Evolutionary conservation across 2,329 filamentous ascomycete genomes (phyloP), one percentile per base, ranked within the genome.

Genomic region (Penicillium sp.): DNA sequence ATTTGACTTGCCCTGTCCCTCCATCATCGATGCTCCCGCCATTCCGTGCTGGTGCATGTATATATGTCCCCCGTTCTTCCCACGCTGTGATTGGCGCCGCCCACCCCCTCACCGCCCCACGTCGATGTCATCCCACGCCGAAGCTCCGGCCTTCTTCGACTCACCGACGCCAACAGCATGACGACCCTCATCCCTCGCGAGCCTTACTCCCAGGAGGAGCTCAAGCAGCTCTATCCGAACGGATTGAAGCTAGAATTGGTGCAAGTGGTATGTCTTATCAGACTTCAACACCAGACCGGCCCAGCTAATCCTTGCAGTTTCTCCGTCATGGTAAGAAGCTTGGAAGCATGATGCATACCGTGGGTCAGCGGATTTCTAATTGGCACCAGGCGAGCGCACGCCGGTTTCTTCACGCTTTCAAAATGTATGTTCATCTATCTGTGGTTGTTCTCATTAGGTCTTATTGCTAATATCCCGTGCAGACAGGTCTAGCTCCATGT

Each of bases 391-490:
- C 51, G 81, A 85, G 71, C 83, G 91, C 42, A 91, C 84, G 6
- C 91, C 91, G 18, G 86, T 97, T 18, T 86, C 81, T 42, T 77
- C 86, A n/a, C 84, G 93, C 26, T 96, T 98, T 64, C 79, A 86
- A 60, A 93, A 91, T 69, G 78, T 73, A 65, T 52, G 66, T 53
- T 11, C 21, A 41, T 39, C 31, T 33, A 18, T 17, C n/a, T 15
- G n/a, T 38, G 14, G 33, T 33, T 34, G 25, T 33, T 38, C 39
- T 20, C 18, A 34, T 31, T 40, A 14, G 29, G n/a, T n/a, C n/a
- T n/a, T 41, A 32, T 19, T 37, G 16, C 36, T 43, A 39, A 55
- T 33, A 4, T 10, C 18, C 28, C 36, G 10, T 36, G 14, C 50
- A 77, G 74, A 65, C 74, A 50, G 74, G 74, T 37, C 59, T 77